Base-by-base conservation (phyloP, 2,329 filamentous ascomycete genomes). In the Neocatenulostroma microsporum region DNA sequence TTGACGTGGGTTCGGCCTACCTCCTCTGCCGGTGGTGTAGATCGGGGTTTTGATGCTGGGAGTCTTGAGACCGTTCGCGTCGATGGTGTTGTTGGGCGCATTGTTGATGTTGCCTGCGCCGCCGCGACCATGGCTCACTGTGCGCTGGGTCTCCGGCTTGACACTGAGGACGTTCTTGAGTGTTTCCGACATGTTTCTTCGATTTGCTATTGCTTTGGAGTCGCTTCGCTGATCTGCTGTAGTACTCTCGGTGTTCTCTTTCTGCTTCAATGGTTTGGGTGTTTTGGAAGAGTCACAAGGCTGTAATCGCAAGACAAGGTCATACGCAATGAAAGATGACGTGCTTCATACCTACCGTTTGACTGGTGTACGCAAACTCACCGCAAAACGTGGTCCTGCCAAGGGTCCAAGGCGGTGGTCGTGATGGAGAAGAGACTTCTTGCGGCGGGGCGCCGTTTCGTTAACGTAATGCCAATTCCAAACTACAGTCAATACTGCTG, bases 1-100 rank as follows among this genome's bases (percentile, higher is more conserved):
- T n/a, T n/a, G n/a, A n/a, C n/a, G n/a, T n/a, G n/a, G n/a, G n/a
- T n/a, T n/a, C n/a, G n/a, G n/a, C n/a, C n/a, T n/a, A 43, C 88
- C 88, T 38, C 88, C 88, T 34, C 88, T 83, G 39, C 88, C 88
- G 3, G 88, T 95, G 14, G 88, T 94, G 56, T 89, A 87, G 47
- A 84, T 70, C n/a, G 82, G 67, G 30, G 75, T 75, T 66, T 93
- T 94, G 57, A 96, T 76, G 10, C 77, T 82, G 1, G 88, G 88
- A 1, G 87, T 94, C 53, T 80, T 68, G 45, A 94, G 76, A 54
- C 89, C 83, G 46, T 74, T 65, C 40, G 60, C 46, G 32, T 57
- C 54, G 31, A 58, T 47, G 32, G 53, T 46, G 35, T 52, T 52
- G 34, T 53, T 52, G 38, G 53, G 53, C 31, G 60, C 56, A 18